Percentiles rank a stretch among this genome's conserved stretches.
These are phyloP conservation scores for Corylus americana DNA, from an alignment of 306 rosid genomes.

Conservation along the genomic window DNA sequence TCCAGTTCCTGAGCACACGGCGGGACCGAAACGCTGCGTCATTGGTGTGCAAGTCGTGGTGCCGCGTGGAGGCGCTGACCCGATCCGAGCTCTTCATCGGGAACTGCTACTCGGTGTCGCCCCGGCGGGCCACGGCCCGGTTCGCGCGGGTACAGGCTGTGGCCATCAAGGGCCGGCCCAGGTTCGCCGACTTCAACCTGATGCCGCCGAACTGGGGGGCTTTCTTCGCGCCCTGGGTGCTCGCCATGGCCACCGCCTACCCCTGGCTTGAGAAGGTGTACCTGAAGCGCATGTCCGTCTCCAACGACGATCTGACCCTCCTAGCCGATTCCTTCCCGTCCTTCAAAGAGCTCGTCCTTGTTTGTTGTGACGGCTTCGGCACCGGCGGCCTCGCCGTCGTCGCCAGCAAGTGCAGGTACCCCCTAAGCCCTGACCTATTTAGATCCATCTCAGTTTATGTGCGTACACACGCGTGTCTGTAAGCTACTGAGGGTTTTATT, in stretches of 20 bases:
- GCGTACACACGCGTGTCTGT: background rate
- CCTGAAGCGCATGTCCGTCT: slow-evolving; percentile 76
- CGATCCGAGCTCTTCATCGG: slow-evolving; percentile 88
- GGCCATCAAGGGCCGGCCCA: slow-evolving; percentile 75
- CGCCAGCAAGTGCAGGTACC: slow-evolving; percentile 71
- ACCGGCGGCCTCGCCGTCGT: slow-evolving; percentile 67
- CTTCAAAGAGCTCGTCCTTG: slow-evolving; percentile 72
- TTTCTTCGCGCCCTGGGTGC: slow-evolving; percentile 70
- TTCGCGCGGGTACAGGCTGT: slow-evolving; percentile 59
- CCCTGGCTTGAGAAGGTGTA: slow-evolving; percentile 83
- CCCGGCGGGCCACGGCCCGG: slow-evolving; percentile 57
- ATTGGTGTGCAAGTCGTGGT: slow-evolving; percentile 93
- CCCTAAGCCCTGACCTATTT: background rate
- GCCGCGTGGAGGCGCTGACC: slow-evolving; percentile 79
- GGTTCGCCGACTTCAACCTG: slow-evolving; percentile 87
- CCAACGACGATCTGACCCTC: slow-evolving; percentile 57
- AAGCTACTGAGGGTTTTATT: background rate
- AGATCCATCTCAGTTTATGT: background rate
- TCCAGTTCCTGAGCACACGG: slow-evolving; percentile 73
- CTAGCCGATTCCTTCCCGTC: slow-evolving; percentile 53
- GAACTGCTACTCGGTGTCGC: slow-evolving; percentile 75
- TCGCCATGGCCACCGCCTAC: slow-evolving; percentile 57
- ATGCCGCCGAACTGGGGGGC: slow-evolving; percentile 86
- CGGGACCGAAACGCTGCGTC: slow-evolving; percentile 94
- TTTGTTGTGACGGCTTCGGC: slow-evolving; percentile 79